Evolutionary conservation across 345 rosid genomes (phyloP), one percentile per base, ranked within the genome.

Genomic region (Pugionium dolabratum): DNA sequence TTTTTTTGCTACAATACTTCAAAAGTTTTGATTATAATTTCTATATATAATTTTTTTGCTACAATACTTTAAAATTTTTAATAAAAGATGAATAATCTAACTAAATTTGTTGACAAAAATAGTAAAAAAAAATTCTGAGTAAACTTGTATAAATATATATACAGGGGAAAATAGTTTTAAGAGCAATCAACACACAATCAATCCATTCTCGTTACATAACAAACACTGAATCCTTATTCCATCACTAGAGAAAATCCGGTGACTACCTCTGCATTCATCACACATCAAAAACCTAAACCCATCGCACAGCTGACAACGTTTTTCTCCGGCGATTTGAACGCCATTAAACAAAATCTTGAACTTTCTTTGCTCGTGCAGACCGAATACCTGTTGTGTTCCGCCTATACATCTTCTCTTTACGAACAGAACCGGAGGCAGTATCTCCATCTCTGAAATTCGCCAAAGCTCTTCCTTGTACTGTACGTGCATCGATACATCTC

Each of bases 151-250:
- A 18, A 18, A 18, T 57, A 9, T 33, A 60, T 7, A 54, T 9
- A 49, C 58, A 70, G 3, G 34, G 6, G 51, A 43, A 69, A 55
- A 2, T 7, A 47, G 35, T 26, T 1, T 54, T n/a, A 74, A 1
- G 77, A 88, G 75, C 97, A 94, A 50, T 59, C 36, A 26, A 85
- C 70, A 54, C 96, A 84, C 76, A 35, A 84, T 60, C 76, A 94
- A 67, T 4, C 99, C 99, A 63, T 94, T 90, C 78, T 90, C 99
- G 48, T 94, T 94, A 58, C 99, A 94, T 25, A 70, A 65, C 27
- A 34, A 55, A 79, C 99, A 94, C 50, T 70, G 57, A 72, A 70
- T 52, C 29, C 67, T 70, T 62, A 62, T 5, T 10, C 82, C 87
- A 41, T 75, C 80, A 26, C 61, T 52, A 2, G 65, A 41, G 9